Conservation (phyloP, 371 early-diverging fungal genomes). For the Mucor piriformis region DNA sequence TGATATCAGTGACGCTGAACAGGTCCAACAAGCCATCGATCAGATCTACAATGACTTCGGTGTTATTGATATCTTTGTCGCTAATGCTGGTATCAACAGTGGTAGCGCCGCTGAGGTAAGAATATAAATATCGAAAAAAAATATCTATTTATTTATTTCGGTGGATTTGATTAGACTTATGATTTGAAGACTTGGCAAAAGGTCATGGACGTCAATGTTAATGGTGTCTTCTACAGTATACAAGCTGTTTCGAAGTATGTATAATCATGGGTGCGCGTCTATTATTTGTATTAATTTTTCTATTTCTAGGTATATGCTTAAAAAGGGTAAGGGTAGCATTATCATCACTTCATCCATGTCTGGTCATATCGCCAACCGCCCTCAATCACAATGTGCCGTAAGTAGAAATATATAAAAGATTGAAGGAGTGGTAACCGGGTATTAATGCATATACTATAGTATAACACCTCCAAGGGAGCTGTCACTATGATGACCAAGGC, state of each 20-base stretch:
- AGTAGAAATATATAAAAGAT: slow-evolving; percentile 9
- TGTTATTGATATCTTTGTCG: slow-evolving; percentile 50
- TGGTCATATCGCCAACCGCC: slow-evolving; percentile 47
- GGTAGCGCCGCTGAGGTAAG: slow-evolving; percentile 41
- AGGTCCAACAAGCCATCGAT: slow-evolving; percentile 35
- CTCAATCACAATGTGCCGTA: slow-evolving; percentile 51
- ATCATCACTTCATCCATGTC: slow-evolving; percentile 52
- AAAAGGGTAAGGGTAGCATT: slow-evolving; percentile 45
- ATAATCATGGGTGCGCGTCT: too few species aligned
- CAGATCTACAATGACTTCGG: slow-evolving; percentile 47
- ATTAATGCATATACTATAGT: slow-evolving; percentile 25
- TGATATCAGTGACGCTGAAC: slow-evolving; percentile 35
- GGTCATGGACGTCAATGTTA: slow-evolving; percentile 50
- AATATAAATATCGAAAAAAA: too few species aligned
- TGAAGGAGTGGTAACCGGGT: not conserved
- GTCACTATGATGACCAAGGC: slow-evolving; percentile 59
- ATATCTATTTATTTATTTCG: not conserved
- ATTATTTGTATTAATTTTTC: too few species aligned
- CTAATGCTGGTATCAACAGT: slow-evolving; percentile 50
- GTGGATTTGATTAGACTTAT: slow-evolving; percentile 24
- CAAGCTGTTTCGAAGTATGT: slow-evolving; percentile 40
- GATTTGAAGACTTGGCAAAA: slow-evolving; percentile 41
- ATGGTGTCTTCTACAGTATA: slow-evolving; percentile 49
- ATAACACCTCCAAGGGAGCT: slow-evolving; percentile 69
- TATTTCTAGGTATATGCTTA: slow-evolving; percentile 32